Conservation (phyloP, 306 rosid species). For the Phaseolus lunatus region DNA sequence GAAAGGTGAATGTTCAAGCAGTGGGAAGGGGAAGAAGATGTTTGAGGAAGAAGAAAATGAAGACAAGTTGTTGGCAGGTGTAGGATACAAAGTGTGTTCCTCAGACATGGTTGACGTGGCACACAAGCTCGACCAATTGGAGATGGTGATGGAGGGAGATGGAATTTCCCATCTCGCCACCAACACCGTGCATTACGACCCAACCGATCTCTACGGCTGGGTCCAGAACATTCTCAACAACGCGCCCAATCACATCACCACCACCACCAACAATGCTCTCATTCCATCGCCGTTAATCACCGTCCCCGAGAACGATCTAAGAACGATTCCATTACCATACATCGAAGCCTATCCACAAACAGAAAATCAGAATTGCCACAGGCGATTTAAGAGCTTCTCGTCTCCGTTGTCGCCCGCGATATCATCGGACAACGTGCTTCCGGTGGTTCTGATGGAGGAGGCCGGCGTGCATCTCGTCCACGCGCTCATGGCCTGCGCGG, state of each 20-base stretch:
- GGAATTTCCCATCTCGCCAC: not conserved
- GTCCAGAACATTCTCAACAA: constrained; percentile 3
- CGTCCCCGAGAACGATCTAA: not conserved
- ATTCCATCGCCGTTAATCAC: not conserved
- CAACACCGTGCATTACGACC: not conserved
- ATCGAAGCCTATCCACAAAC: not conserved
- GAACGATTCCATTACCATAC: not conserved
- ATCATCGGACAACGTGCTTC: not conserved
- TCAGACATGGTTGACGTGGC: constrained; percentile 5
- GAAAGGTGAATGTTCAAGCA: not conserved
- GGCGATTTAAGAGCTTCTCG: not conserved
- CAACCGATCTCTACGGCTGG: constrained; percentile 4
- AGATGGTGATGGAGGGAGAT: constrained; percentile 5
- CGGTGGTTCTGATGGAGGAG: not conserved
- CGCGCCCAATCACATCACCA: not conserved
- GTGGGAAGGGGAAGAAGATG: not conserved
- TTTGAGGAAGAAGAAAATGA: not conserved
- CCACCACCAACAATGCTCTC: not conserved
- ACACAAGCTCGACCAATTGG: not conserved
- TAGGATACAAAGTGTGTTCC: constrained; percentile 3
- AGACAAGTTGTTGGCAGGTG: not conserved
- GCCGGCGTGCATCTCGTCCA: not conserved
- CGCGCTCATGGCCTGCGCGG: not conserved
- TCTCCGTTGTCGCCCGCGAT: not conserved
- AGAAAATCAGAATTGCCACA: not conserved